These are phyloP conservation scores for Ogataea siamensis DNA, from an alignment of 805 yeast genomes.

Conservation along the genomic window DNA sequence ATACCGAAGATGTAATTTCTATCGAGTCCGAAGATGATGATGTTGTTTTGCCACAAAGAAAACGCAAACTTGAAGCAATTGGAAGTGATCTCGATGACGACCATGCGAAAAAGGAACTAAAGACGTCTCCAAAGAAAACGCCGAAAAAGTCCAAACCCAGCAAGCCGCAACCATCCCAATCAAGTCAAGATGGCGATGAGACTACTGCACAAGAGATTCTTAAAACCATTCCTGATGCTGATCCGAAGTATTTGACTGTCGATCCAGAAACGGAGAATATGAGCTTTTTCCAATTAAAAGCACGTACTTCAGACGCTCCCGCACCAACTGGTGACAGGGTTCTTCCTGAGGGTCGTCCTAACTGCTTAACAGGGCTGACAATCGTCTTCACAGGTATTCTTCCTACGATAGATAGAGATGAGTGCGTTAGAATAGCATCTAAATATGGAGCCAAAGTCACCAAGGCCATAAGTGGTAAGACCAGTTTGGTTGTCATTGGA, in stretches of 20 bases:
- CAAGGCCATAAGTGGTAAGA: constrained; percentile 78
- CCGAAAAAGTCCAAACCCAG: constrained; percentile 7
- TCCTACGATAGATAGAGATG: constrained; percentile 74
- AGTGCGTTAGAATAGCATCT: constrained; percentile 73
- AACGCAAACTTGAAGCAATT: constrained; percentile 5
- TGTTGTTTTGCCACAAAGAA: not conserved
- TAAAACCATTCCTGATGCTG: constrained; percentile 71
- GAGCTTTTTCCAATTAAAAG: constrained; percentile 54
- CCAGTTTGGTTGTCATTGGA: constrained; percentile 87
- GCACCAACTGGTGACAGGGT: constrained; percentile 39
- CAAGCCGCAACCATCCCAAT: not conserved
- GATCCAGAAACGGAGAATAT: constrained; percentile 50
- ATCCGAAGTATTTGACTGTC: constrained; percentile 36
- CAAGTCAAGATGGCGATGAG: constrained; percentile 17
- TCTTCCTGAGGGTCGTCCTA: constrained; percentile 79
- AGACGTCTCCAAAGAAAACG: constrained; percentile 6
- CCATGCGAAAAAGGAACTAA: not conserved
- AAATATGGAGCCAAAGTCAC: constrained; percentile 91
- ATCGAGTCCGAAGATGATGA: constrained; percentile 9
- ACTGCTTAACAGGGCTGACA: constrained; percentile 84
- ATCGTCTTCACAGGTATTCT: constrained; percentile 91
- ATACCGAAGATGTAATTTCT: constrained; percentile 1
- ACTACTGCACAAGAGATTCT: constrained; percentile 54
- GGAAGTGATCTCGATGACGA: constrained; percentile 9
- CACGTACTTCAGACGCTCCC: constrained; percentile 38